Base-by-base conservation (phyloP, 179 eudicot species). In the Nepenthes alata region DNA sequence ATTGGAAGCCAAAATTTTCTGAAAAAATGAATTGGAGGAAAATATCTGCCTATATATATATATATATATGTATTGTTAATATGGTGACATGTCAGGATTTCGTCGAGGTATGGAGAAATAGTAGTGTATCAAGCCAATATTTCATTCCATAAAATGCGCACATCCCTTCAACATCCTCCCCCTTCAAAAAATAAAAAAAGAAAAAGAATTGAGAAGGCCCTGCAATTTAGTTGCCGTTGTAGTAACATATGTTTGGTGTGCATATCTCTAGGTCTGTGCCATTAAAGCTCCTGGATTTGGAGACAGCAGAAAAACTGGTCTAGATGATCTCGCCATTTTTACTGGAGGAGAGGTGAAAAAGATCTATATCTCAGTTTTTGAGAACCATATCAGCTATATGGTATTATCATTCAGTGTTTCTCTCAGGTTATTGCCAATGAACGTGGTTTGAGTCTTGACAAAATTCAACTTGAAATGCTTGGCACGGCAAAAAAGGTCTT, bases 251-350 rank as follows among this genome's bases (percentile, higher is more conserved):
- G 57, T 6, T 37, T 67, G 61, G 45, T 69, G n/a, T 60, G 37
- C 58, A 45, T 52, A 58, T 62, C 60, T 70, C 14, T 74, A 93
- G 98, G 93, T 93, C 15, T 93, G 98, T 89, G 98, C 98, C 67
- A 80, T 93, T 66, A 93, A 93, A 77, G 86, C 96, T 79, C 96
- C 98, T 62, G 98, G 98, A 35, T 93, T 93, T 75, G 98, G 98
- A 64, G 98, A 93, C 38, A 89, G 79, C 77, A 80, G 95, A 77
- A 83, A 91, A 78, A 88, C 95, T 58, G 86, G 77, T 78, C 64
- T 93, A 37, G 91, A 83, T 59, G 98, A 93, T 67, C 83, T 93
- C 53, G 95, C 96, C 45, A 66, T 85, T 63, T 88, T 93, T 72
- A 86, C 95, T n/a, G 95, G 98, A 66, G 98, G 83, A 73, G 93